Evolutionary conservation across 75 land plant genomes (phyloP).

Genomic region (Azolla pinnata): DNA sequence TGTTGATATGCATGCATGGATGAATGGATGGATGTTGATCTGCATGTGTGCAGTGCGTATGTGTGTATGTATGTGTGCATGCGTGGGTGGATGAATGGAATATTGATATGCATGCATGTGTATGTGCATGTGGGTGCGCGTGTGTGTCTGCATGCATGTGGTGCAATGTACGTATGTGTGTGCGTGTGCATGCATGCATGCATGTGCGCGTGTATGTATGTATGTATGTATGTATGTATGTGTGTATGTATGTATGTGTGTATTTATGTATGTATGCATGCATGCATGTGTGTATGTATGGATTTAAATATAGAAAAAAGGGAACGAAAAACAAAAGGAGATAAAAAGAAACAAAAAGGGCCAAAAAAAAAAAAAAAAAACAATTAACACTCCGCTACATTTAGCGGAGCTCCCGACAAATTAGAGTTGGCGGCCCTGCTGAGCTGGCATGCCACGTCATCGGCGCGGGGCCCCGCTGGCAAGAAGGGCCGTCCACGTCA

Average conservation of each 20-base stretch:
- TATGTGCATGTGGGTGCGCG: neutral
- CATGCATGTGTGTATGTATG: constrained; percentile 1
- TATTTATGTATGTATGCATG: neutral
- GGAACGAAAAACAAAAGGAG: too few relatives aligned
- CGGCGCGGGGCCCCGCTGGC: too few relatives aligned
- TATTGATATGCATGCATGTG: neutral
- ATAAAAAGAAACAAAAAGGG: too few relatives aligned
- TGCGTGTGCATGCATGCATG: neutral
- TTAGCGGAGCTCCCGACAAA: too few relatives aligned
- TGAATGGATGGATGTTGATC: neutral
- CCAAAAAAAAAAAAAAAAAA: too few relatives aligned
- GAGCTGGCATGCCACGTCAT: too few relatives aligned
- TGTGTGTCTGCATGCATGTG: neutral
- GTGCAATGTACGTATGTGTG: neutral
- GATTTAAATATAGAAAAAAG: neutral
- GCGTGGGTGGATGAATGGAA: too few relatives aligned
- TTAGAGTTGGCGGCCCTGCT: too few relatives aligned
- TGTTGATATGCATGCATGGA: neutral
- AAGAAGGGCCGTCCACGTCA: too few relatives aligned
- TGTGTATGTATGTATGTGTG: constrained; percentile 1
- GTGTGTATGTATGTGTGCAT: neutral
- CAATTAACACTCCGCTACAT: too few relatives aligned
- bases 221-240: constrained; percentile 2
- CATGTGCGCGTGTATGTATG: neutral
- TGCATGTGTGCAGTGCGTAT: too few relatives aligned